A percentile compares a stretch with the other conserved stretches of the same genome.
Conservation (phyloP, 139 green algal genomes). For the Micromonas pusilla region DNA sequence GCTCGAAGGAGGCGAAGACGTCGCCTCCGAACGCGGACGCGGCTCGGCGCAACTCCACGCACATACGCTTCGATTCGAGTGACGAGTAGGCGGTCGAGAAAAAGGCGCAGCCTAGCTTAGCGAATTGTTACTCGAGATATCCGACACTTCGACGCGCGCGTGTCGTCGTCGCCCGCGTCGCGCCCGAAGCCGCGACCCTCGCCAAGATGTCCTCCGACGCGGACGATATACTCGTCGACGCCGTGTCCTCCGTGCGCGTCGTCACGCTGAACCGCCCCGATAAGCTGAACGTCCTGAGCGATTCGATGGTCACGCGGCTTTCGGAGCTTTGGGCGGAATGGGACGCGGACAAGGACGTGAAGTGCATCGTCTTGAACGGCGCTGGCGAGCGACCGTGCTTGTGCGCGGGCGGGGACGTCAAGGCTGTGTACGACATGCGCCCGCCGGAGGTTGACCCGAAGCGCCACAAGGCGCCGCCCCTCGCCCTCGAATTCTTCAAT, state of each 20-base stretch:
- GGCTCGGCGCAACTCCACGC: too few relatives aligned
- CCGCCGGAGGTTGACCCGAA: too few relatives aligned
- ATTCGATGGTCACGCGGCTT: neutral
- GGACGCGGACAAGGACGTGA: neutral
- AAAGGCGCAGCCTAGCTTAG: too few relatives aligned
- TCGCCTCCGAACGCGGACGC: too few relatives aligned
- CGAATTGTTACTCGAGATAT: too few relatives aligned
- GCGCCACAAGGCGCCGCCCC: neutral
- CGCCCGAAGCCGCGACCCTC: too few relatives aligned
- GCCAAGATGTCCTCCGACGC: too few relatives aligned
- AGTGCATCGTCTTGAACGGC: neutral
- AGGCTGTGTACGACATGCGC: neutral
- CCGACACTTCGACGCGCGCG: too few relatives aligned
- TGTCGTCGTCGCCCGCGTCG: too few relatives aligned
- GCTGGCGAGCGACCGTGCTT: neutral
- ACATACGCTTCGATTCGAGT: too few relatives aligned
- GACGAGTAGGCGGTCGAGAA: too few relatives aligned
- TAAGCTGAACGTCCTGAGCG: neutral
- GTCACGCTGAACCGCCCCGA: neutral
- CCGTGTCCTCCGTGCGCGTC: neutral
- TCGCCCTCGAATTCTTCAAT: constrained; percentile 47
- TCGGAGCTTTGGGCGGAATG: neutral
- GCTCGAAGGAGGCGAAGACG: too few relatives aligned
- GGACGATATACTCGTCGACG: neutral
- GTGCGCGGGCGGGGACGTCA: constrained; percentile 27